phyloP scores from a whole-genome alignment of 1,284 basidiomycete genomes.

The Chondrostereum purpureum region DNA sequence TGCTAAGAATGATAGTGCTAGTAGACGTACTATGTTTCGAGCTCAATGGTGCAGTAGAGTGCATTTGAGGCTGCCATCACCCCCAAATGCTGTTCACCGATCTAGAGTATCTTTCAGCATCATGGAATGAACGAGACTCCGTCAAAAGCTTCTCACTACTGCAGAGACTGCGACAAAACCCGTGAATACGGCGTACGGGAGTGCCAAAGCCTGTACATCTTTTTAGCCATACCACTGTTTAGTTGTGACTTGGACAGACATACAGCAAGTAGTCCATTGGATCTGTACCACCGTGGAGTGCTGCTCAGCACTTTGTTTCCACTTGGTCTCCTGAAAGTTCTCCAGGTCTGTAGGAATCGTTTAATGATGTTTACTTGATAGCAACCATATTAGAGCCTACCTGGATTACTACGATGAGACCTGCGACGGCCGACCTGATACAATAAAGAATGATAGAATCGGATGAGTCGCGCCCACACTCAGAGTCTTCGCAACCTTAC shows the following conservation, averaged over 20 bases:
- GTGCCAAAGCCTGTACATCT: constrained; percentile 19
- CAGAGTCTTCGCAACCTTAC: constrained; percentile 25
- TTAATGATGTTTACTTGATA: neutral
- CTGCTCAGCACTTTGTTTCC: neutral
- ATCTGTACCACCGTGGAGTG: neutral
- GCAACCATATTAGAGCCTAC: constrained; percentile 22
- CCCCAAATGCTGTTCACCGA: constrained; percentile 25
- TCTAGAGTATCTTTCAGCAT: constrained; percentile 21
- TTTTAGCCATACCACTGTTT: too few species aligned
- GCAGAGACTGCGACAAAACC: constrained; percentile 22
- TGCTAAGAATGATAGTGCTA: constrained; percentile 8
- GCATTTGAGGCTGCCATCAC: constrained; percentile 33
- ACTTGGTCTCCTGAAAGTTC: constrained; percentile 21
- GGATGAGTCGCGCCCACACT: too few species aligned
- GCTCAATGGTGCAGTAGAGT: constrained; percentile 40
- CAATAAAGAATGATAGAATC: too few species aligned
- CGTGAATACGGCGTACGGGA: constrained; percentile 26
- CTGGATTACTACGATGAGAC: constrained; percentile 42
- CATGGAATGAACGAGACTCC: constrained; percentile 9
- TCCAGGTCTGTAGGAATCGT: constrained; percentile 29
- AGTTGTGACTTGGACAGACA: neutral
- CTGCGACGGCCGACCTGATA: constrained; percentile 41
- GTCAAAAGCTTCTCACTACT: constrained; percentile 18
- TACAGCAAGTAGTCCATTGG: constrained; percentile 2
- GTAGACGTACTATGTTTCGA: constrained; percentile 30